These are phyloP conservation scores for Albizia julibrissin DNA, from an alignment of 306 rosid genomes.

Conservation along the genomic window DNA sequence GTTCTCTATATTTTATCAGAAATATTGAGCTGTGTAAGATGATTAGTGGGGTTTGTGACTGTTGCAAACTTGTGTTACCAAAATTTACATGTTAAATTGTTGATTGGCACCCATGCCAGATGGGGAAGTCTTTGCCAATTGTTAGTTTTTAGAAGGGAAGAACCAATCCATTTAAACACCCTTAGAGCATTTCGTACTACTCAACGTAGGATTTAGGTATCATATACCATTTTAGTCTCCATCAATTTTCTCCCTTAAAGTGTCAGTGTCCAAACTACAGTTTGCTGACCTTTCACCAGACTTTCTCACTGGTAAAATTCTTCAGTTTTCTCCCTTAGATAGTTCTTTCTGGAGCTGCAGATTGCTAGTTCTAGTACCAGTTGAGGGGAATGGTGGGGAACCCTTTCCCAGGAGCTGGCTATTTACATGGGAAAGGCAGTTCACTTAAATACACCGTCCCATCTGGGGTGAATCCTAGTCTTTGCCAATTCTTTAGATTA, in stretches of 20 bases:
- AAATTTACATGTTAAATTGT: not conserved
- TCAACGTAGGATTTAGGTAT: not conserved
- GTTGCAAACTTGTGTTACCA: not conserved
- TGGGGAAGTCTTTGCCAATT: not conserved
- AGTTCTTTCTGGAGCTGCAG: not conserved
- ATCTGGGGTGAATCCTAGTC: not conserved
- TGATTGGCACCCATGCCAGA: not conserved
- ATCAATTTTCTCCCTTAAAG: not conserved
- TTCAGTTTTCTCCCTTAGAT: not conserved
- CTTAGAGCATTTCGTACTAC: not conserved
- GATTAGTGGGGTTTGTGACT: slow-evolving; percentile 7
- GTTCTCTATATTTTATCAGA: slow-evolving; percentile 6
- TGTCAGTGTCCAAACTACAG: not conserved
- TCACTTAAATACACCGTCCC: not conserved
- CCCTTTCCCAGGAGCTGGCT: not conserved
- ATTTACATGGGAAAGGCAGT: not conserved
- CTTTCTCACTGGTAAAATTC: not conserved
- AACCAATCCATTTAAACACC: not conserved
- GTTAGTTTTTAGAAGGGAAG: not conserved
- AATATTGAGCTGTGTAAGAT: not conserved
- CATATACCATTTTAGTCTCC: not conserved
- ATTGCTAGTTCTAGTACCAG: not conserved
- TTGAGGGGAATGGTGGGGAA: not conserved
- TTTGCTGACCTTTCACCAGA: not conserved
- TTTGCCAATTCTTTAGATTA: not conserved